A percentile compares a stretch with the other conserved stretches of the same genome.
Evolutionary conservation across 305 asterid species (phyloP).

Genomic region (Salvia sclarea): DNA sequence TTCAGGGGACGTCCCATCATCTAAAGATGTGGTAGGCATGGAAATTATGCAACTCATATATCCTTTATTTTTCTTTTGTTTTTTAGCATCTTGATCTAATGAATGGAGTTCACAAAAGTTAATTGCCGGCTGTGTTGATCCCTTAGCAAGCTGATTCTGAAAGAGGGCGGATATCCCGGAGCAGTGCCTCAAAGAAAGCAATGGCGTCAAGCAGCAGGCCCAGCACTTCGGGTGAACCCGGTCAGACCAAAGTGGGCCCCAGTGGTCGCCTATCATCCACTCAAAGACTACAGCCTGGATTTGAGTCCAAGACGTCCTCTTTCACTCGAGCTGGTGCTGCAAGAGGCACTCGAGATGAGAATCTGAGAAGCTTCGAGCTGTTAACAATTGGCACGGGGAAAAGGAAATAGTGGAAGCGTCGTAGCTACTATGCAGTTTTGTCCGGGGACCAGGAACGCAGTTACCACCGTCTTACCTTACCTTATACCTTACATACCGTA

Average conservation of each 20-base stretch:
- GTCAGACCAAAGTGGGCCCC: conserved; percentile 52
- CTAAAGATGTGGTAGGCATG: conserved; percentile 72
- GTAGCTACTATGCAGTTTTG: conserved; percentile 1
- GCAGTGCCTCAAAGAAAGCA: conserved; percentile 69
- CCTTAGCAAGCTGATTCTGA: conserved; percentile 66
- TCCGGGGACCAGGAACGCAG: not conserved
- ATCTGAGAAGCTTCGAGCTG: conserved; percentile 88
- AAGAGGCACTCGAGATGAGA: conserved; percentile 67
- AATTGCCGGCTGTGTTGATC: conserved; percentile 8
- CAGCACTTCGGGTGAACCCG: conserved; percentile 74
- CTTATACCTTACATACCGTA: not conserved
- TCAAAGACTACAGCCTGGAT: conserved; percentile 74
- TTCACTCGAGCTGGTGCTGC: conserved; percentile 55
- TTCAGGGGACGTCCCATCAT: conserved; percentile 62
- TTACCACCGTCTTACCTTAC: not conserved
- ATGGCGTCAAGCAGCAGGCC: conserved; percentile 70
- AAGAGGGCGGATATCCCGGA: conserved; percentile 60
- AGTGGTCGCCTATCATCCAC: conserved; percentile 65
- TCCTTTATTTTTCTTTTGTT: not conserved
- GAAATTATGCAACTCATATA: not conserved
- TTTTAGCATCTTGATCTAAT: not conserved
- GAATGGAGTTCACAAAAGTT: conserved; percentile 13
- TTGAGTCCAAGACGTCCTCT: conserved; percentile 70
- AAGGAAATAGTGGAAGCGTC: conserved; percentile 35
- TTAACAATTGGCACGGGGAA: conserved; percentile 60